Conservation (phyloP, 2,329 filamentous ascomycete species). For the Hypoxylon sp. region DNA sequence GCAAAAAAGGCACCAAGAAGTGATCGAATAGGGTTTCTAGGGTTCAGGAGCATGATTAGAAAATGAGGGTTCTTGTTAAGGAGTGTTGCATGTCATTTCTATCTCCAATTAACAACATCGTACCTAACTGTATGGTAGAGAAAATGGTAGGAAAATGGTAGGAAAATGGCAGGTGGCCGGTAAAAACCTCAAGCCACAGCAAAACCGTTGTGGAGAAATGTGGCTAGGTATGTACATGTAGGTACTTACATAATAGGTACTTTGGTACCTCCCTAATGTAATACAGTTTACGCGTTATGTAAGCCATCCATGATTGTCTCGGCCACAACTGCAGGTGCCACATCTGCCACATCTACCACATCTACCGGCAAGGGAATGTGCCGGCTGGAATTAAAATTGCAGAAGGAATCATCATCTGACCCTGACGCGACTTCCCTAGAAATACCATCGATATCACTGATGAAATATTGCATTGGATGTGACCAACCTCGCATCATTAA, state of each 20-base stretch:
- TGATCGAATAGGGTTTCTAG: slow-evolving; percentile 43
- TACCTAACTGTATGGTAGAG: too few species aligned
- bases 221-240: too few species aligned
- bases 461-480: slow-evolving; percentile 22
- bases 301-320: not conserved
- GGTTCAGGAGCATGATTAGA: slow-evolving; percentile 45
- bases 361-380: not conserved
- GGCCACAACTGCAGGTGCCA: too few species aligned
- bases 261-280: too few species aligned
- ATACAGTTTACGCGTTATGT: too few species aligned
- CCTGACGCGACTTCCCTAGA: slow-evolving; percentile 7
- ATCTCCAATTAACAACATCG: not conserved
- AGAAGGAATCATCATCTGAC: slow-evolving; percentile 19
- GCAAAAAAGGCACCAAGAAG: slow-evolving; percentile 64
- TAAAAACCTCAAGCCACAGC: slow-evolving; percentile 6
- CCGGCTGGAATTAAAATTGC: slow-evolving; percentile 11
- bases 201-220: not conserved
- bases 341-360: not conserved
- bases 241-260: too few species aligned
- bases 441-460: slow-evolving; percentile 1
- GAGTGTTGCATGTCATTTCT: slow-evolving; percentile 7
- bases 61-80: not conserved
- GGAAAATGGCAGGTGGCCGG: not conserved
- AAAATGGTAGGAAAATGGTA: not conserved
- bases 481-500: slow-evolving; percentile 30